Conservation (phyloP, 148 eudicot species). For the Cornus kousa region DNA sequence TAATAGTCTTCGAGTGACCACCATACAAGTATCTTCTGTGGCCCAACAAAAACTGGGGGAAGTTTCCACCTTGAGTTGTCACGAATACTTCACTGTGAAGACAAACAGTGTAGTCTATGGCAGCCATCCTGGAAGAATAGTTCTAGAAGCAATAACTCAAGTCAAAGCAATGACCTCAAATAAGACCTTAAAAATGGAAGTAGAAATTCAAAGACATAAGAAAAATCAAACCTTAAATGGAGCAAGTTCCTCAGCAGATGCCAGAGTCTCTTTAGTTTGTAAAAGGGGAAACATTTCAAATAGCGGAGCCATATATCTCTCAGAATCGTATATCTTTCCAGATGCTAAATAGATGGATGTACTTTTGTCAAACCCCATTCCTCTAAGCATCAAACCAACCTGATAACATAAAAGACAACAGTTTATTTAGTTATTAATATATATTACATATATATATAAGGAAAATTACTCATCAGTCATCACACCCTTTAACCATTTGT, state of each 20-base stretch:
- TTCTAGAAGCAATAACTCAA: slow-evolving; percentile 48
- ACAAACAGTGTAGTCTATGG: slow-evolving; percentile 96
- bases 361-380: slow-evolving; percentile 89
- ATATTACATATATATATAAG: not conserved
- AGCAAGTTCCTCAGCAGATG: slow-evolving; percentile 75
- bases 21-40: slow-evolving; percentile 88
- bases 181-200: slow-evolving; percentile 8
- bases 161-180: slow-evolving; percentile 16
- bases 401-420: slow-evolving; percentile 29
- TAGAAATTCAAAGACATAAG: not conserved
- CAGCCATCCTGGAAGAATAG: slow-evolving; percentile 97
- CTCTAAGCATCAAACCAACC: slow-evolving; percentile 98
- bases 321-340: slow-evolving; percentile 89
- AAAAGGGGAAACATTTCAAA: slow-evolving; percentile 94
- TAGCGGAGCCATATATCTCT: slow-evolving; percentile 86
- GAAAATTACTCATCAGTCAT: slow-evolving; percentile 6
- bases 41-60: slow-evolving; percentile 90
- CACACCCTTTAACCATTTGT: not conserved
- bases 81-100: slow-evolving; percentile 96
- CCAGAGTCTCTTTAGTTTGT: slow-evolving; percentile 90
- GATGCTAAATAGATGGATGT: slow-evolving; percentile 92
- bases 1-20: slow-evolving; percentile 91
- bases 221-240: slow-evolving; percentile 59
- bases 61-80: slow-evolving; percentile 98
- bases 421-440: not conserved